Conservation (phyloP, 768 basidiomycete species). For the Trametopsis cervina region DNA sequence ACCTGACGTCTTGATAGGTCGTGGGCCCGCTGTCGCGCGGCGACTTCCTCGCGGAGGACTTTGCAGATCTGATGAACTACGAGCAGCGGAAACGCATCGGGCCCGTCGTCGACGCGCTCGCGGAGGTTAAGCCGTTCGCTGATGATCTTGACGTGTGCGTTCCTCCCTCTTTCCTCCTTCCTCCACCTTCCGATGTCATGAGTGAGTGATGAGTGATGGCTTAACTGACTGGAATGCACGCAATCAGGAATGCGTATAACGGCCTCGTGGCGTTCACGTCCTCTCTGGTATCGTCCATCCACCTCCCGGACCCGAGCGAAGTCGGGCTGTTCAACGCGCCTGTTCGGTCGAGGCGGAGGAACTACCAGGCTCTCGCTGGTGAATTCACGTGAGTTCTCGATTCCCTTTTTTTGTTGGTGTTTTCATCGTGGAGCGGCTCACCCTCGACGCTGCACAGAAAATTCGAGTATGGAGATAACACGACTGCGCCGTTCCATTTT, state of each 20-base stretch:
- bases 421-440: background rate
- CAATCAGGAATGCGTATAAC: conserved; percentile 45
- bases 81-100: conserved; percentile 67
- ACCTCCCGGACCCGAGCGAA: conserved; percentile 67
- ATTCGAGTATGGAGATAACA: conserved; percentile 62
- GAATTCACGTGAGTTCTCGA: conserved; percentile 64
- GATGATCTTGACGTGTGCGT: background rate
- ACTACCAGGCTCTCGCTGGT: conserved; percentile 53
- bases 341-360: conserved; percentile 48
- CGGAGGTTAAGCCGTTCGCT: conserved; percentile 30
- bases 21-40: conserved; percentile 61
- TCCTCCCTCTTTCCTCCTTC: background rate
- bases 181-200: background rate
- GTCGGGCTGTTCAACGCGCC: conserved; percentile 65
- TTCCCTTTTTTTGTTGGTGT: background rate
- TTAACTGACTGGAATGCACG: background rate
- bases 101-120: conserved; percentile 61
- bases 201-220: background rate
- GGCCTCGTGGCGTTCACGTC: conserved; percentile 59
- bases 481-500: conserved; percentile 62
- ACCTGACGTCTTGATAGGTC: conserved; percentile 55
- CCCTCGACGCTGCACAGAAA: conserved; percentile 36
- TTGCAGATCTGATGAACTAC: conserved; percentile 61
- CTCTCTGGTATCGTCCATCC: conserved; percentile 66
- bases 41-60: conserved; percentile 66